These are phyloP conservation scores for Hypoxylon sp. DNA, from an alignment of 2,329 filamentous ascomycete genomes.

Conservation along the genomic window DNA sequence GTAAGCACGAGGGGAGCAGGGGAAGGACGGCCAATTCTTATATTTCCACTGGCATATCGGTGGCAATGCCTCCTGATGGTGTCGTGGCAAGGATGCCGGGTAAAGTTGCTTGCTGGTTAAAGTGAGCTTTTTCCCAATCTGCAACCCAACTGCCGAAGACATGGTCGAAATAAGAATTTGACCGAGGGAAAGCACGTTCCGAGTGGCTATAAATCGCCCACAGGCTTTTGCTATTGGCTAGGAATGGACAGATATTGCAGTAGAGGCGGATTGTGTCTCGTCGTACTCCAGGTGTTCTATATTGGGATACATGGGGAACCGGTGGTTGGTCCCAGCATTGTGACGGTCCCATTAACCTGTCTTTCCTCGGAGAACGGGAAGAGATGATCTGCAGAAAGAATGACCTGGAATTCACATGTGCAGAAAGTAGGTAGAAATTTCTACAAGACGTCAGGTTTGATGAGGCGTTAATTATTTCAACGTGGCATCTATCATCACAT, in stretches of 20 bases:
- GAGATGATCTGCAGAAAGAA: slow-evolving; percentile 20
- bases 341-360: neutral
- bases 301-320: slow-evolving; percentile 22
- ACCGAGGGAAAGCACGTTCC: slow-evolving; percentile 31
- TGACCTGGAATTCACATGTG: slow-evolving; percentile 3
- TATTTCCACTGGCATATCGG: slow-evolving; percentile 16
- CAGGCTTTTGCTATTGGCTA: slow-evolving; percentile 19
- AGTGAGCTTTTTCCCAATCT: slow-evolving; percentile 7
- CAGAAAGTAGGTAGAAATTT: neutral
- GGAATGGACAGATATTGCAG: slow-evolving; percentile 18
- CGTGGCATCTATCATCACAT: slow-evolving; percentile 18
- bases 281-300: slow-evolving; percentile 27
- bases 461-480: neutral
- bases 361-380: slow-evolving; percentile 32
- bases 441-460: neutral
- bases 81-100: slow-evolving; percentile 34
- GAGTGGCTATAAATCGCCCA: neutral
- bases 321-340: neutral
- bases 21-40: slow-evolving; percentile 19
- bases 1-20: neutral
- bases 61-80: slow-evolving; percentile 17
- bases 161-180: slow-evolving; percentile 36
- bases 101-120: slow-evolving; percentile 36
- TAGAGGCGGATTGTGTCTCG: slow-evolving; percentile 4
- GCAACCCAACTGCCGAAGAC: slow-evolving; percentile 30